Percentiles rank a stretch among this genome's conserved stretches.
phyloP scores from a whole-genome alignment of 108 stramenopile species.

The Tribonema minus region DNA sequence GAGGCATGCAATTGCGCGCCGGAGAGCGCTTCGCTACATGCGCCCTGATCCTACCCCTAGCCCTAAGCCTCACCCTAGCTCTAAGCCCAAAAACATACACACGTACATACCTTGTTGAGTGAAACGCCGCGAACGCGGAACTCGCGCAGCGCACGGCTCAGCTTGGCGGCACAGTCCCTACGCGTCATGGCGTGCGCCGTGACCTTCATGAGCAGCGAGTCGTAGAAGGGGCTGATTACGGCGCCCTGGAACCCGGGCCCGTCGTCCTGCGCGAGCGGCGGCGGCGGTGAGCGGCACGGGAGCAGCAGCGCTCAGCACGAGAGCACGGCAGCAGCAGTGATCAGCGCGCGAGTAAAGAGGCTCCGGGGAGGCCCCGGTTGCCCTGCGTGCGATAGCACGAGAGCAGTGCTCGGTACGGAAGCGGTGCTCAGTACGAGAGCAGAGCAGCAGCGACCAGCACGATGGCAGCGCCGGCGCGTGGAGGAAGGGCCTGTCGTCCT shows the following conservation, averaged over 20 bases:
- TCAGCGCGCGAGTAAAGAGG: too few species aligned
- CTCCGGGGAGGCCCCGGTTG: too few species aligned
- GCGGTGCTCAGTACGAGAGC: too few species aligned
- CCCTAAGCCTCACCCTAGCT: background rate
- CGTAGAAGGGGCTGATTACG: conserved; percentile 79
- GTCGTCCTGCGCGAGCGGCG: conserved; percentile 22
- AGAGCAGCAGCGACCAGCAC: too few species aligned
- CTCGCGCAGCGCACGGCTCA: conserved; percentile 76
- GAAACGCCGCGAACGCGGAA: conserved; percentile 90
- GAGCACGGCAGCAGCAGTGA: too few species aligned
- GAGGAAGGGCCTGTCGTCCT: too few species aligned
- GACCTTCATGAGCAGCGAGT: conserved; percentile 89
- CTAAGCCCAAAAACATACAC: background rate
- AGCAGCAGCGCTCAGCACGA: too few species aligned
- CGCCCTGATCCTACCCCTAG: background rate
- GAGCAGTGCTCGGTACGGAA: too few species aligned
- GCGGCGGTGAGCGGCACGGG: too few species aligned
- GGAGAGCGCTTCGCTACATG: background rate
- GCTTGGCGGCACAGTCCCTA: conserved; percentile 76
- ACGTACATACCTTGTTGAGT: conserved; percentile 54
- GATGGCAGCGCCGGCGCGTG: too few species aligned
- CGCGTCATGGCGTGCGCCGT: conserved; percentile 76
- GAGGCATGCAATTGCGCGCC: too few species aligned
- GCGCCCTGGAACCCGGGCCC: conserved; percentile 50
- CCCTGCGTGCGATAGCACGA: too few species aligned